A percentile compares a stretch with the other conserved stretches of the same genome.
These are phyloP conservation scores for Mycosphaerella sp. DNA, from an alignment of 2,329 filamentous ascomycete species.

Conservation along the genomic window DNA sequence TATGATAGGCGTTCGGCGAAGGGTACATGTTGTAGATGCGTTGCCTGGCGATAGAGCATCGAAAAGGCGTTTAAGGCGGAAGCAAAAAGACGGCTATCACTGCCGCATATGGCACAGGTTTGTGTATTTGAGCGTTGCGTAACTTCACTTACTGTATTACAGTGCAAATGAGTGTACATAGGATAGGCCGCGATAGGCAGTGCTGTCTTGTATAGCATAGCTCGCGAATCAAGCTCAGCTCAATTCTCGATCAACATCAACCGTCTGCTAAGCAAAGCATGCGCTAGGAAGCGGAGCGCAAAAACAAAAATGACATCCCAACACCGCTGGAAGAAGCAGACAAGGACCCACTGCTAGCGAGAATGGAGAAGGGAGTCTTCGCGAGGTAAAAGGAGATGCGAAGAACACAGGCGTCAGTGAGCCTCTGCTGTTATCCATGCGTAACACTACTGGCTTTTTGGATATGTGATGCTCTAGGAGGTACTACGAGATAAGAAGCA, in stretches of 20 bases:
- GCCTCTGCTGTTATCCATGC: no score
- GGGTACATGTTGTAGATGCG: slow-evolving; percentile 1
- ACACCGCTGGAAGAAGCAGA: no score
- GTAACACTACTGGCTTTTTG: no score
- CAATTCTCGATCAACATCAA: not conserved
- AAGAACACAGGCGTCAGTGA: no score
- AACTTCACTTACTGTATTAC: slow-evolving; percentile 5
- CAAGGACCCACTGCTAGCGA: no score
- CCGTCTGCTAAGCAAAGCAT: no score
- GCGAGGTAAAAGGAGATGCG: no score
- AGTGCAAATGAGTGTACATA: slow-evolving; percentile 5
- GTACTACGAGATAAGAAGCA: not conserved
- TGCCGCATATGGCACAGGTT: slow-evolving; percentile 2
- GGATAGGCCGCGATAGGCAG: not conserved
- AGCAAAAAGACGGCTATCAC: not conserved
- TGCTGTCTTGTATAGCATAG: slow-evolving; percentile 2
- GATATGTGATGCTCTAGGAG: no score
- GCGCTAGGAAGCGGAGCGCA: no score
- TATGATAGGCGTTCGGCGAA: slow-evolving; percentile 11
- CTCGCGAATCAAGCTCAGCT: slow-evolving; percentile 4
- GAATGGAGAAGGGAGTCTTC: no score
- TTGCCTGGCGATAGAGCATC: slow-evolving; percentile 8
- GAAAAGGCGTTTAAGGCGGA: not conserved
- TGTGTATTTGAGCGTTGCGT: slow-evolving; percentile 5
- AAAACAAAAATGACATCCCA: no score